Evolutionary conservation across 176 grass and related monocot genomes (phyloP), one percentile per base, ranked within the genome.

Genomic region (Oryza brachyantha): DNA sequence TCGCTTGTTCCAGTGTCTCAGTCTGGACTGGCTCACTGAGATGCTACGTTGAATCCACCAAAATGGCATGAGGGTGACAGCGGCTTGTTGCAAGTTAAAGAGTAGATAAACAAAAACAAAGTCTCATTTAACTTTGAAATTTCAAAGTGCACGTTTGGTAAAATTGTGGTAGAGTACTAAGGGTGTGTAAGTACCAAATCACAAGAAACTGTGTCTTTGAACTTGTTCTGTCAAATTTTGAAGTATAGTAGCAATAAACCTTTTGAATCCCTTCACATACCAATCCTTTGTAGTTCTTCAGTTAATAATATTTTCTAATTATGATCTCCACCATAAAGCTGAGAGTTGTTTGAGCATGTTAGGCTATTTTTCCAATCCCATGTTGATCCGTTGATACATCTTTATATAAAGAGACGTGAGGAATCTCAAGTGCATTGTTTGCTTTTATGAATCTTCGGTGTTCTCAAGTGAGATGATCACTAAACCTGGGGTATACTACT

Each of bases 331-430:
- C 50, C 13, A n/a, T 76, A 32, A 69, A 40, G 64, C 5, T 35
- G 43, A 27, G 8, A 22, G 11, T 14, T 24, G 60, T 60, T 65
- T 65, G 28, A 31, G 69, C 54, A 28, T 10, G 31, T 2, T 10
- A 43, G 58, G 32, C 59, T 36, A 17, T 36, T 36, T 6, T 52
- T 13, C 19, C 19, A 52, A 0, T 52, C 48, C 17, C 6, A 24
- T 57, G 52, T 24, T 57, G 52, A 57, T 57, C 52, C 5, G 43
- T 17, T 26, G n/a, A 14, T 46, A 22, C 38, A 3, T 66, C 14
- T 66, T 73, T 59, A 16, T 35, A 35, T 10, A n/a, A 14, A 67
- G 74, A 84, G 80, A 31, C 80, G 80, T 79, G 38, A 61, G 32
- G 61, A 83, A 54, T 69, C 24, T 24, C 61, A 69, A 62, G 2